A percentile compares a stretch with the other conserved stretches of the same genome.
These are phyloP conservation scores for Monosporascus cannonballus DNA, from an alignment of 2,329 filamentous ascomycete species.

Conservation along the genomic window DNA sequence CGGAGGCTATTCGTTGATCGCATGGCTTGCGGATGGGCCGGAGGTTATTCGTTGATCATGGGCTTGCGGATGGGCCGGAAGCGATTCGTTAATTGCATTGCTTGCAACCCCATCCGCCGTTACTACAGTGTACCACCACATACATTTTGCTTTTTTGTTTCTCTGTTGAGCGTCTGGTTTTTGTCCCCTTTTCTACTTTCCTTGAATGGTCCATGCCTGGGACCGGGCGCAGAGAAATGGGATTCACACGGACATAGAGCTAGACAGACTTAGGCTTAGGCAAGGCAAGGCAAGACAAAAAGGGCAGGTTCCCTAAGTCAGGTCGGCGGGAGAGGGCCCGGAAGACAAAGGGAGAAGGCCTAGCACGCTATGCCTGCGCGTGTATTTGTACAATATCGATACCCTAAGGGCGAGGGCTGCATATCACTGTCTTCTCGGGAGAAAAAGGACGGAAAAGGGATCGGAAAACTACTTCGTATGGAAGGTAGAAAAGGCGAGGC, in stretches of 20 bases:
- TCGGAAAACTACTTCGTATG: no score
- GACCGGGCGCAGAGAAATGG: no score
- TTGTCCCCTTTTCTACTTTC: background rate
- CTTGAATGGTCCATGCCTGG: no score
- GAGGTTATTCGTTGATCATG: no score
- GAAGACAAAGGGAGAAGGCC: background rate
- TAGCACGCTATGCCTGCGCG: background rate
- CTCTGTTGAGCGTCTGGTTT: background rate
- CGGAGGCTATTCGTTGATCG: no score
- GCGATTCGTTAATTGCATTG: background rate
- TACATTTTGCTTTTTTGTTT: background rate
- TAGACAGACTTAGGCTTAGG: no score
- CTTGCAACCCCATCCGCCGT: background rate
- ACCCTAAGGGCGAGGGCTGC: background rate
- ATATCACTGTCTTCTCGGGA: background rate
- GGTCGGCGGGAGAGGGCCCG: background rate
- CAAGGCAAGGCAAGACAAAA: background rate
- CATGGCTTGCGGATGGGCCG: background rate
- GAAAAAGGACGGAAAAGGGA: background rate
- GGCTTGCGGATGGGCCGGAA: background rate
- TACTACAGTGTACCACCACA: background rate
- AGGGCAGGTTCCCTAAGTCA: background rate
- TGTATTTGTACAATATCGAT: background rate
- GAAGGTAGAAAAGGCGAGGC: no score
- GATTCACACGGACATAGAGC: no score